Conservation (phyloP, 371 early-diverging fungal genomes). For the Pancytospora philotis region DNA sequence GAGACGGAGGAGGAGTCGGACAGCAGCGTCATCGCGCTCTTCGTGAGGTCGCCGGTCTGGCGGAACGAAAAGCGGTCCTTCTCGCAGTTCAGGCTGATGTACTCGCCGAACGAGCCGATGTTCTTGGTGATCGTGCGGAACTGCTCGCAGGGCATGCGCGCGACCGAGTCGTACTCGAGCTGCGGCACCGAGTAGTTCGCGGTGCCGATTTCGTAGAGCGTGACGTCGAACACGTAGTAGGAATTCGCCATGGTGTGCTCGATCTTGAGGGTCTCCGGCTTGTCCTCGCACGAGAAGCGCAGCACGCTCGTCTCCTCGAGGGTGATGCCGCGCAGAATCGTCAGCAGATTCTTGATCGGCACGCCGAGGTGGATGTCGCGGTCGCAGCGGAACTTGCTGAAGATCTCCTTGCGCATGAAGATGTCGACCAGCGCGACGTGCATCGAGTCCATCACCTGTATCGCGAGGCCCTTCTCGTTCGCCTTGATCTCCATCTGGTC, state of each 20-base stretch:
- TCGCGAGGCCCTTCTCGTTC: constrained; percentile 44
- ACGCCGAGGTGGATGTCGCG: constrained; percentile 51
- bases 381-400: constrained; percentile 59
- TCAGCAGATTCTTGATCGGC: constrained; percentile 45
- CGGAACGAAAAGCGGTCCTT: constrained; percentile 36
- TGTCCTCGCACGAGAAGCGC: constrained; percentile 32
- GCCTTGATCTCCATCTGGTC: constrained; percentile 54
- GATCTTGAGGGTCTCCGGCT: constrained; percentile 26
- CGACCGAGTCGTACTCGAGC: constrained; percentile 27
- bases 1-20: constrained; percentile 8
- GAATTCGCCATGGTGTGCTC: constrained; percentile 13
- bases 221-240: constrained; percentile 24
- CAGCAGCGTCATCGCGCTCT: constrained; percentile 35
- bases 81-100: constrained; percentile 31
- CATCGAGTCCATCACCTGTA: constrained; percentile 60
- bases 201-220: constrained; percentile 38
- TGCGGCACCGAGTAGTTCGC: constrained; percentile 39
- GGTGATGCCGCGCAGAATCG: constrained; percentile 48
- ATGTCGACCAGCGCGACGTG: constrained; percentile 58
- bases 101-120: constrained; percentile 47
- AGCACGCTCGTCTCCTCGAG: constrained; percentile 24
- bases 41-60: constrained; percentile 43
- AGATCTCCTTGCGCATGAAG: constrained; percentile 45
- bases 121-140: constrained; percentile 41
- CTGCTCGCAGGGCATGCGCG: constrained; percentile 34